Evolutionary conservation across 345 rosid species (phyloP).

Genomic region (Salix caprea): DNA sequence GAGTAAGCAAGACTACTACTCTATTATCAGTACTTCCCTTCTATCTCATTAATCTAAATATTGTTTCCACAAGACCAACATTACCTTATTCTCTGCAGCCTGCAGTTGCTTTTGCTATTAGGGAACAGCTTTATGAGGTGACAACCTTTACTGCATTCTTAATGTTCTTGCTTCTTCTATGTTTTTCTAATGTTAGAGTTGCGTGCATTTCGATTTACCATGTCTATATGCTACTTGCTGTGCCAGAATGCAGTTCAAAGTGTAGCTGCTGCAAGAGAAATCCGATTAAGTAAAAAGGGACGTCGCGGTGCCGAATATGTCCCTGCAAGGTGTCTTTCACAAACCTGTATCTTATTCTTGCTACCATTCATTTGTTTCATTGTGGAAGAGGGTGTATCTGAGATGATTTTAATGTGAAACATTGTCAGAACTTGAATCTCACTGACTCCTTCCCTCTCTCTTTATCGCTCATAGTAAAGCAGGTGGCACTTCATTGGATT

Average conservation of each 20-base stretch:
- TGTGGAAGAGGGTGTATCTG: not conserved
- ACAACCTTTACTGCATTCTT: not conserved
- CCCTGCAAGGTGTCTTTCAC: conserved; percentile 50
- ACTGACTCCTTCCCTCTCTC: not conserved
- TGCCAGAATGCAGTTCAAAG: conserved; percentile 79
- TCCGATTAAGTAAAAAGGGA: conserved; percentile 77
- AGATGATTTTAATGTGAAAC: not conserved
- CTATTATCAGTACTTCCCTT: not conserved
- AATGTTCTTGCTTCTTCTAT: not conserved
- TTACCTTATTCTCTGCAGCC: conserved; percentile 47
- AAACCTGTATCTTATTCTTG: not conserved
- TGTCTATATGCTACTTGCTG: not conserved
- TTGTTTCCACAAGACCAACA: no score
- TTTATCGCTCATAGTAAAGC: conserved; percentile 50
- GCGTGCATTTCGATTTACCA: not conserved
- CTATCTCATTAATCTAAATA: not conserved
- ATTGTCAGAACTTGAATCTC: no score
- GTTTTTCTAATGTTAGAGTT: not conserved
- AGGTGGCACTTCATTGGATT: conserved; percentile 66
- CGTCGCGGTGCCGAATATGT: conserved; percentile 72
- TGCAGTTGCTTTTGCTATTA: conserved; percentile 88
- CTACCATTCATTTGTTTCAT: not conserved
- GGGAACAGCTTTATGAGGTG: conserved; percentile 97
- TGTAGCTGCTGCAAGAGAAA: conserved; percentile 84
- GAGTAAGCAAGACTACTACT: conserved; percentile 43